Percentiles rank a stretch among this genome's conserved stretches.
These are phyloP conservation scores for Botrytis fabae DNA, from an alignment of 2,329 filamentous ascomycete genomes.

Conservation along the genomic window DNA sequence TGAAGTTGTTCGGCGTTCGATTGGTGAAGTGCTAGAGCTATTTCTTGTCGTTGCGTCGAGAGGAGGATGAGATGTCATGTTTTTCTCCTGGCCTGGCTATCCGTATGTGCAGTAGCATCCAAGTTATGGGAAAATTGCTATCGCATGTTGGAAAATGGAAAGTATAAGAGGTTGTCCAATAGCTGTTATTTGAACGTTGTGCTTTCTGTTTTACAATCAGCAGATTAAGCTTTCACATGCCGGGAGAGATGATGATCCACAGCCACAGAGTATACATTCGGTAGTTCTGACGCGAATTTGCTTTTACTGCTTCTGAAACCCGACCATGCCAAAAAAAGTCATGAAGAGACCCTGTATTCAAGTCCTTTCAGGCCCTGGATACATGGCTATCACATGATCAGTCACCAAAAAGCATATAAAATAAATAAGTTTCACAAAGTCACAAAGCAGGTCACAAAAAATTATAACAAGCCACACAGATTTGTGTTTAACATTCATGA, in stretches of 20 bases:
- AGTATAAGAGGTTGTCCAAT: not conserved
- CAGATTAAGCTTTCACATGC: slow-evolving; percentile 17
- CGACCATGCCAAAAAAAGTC: slow-evolving; percentile 9
- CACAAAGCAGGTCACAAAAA: not conserved
- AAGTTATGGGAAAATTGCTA: slow-evolving; percentile 17
- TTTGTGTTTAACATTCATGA: not conserved
- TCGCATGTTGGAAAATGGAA: slow-evolving; percentile 23
- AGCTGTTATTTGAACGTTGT: slow-evolving; percentile 4
- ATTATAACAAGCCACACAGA: not conserved
- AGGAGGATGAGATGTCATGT: slow-evolving; percentile 34
- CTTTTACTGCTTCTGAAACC: slow-evolving; percentile 8
- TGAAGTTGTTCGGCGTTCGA: slow-evolving; percentile 31
- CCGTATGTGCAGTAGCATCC: slow-evolving; percentile 25
- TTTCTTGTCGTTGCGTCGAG: slow-evolving; percentile 29
- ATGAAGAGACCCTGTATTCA: slow-evolving; percentile 9
- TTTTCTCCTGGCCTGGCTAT: slow-evolving; percentile 27
- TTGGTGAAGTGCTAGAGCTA: slow-evolving; percentile 32
- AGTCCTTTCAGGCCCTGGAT: not conserved
- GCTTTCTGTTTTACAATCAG: not conserved
- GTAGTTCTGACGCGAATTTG: slow-evolving; percentile 14
- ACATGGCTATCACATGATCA: not conserved
- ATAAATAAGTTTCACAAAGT: not conserved
- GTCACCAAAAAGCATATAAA: not conserved
- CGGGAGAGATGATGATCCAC: slow-evolving; percentile 9
- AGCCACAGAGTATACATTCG: slow-evolving; percentile 2